phyloP scores from a whole-genome alignment of 352 stramenopile genomes.

The Labyrinthula sp. region DNA sequence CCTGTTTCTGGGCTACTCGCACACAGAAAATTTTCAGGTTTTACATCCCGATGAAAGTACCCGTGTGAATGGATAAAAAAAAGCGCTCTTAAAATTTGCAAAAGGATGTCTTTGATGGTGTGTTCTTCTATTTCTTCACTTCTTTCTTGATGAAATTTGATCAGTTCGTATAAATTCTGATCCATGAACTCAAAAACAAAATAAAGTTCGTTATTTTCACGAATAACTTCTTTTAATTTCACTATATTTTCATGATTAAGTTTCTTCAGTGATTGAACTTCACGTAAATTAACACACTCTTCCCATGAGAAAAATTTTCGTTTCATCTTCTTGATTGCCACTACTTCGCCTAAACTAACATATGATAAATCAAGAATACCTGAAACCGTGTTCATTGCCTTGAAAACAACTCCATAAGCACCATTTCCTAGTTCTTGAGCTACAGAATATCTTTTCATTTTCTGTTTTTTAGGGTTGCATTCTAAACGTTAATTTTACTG shows the following conservation, averaged over 20 bases:
- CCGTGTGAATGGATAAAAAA: conserved; percentile 92
- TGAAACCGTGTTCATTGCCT: conserved; percentile 72
- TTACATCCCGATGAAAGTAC: conserved; percentile 96
- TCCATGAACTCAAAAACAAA: conserved; percentile 98
- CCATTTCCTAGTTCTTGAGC: conserved; percentile 80
- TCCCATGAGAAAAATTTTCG: conserved; percentile 85
- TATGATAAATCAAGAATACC: too few relatives aligned
- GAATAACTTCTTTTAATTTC: conserved; percentile 90
- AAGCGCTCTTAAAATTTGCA: conserved; percentile 86
- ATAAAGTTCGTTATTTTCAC: conserved; percentile 83
- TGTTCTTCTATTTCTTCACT: conserved; percentile 48
- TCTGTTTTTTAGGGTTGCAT: too few relatives aligned
- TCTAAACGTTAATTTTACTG: too few relatives aligned
- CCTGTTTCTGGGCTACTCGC: too few relatives aligned
- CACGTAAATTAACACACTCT: conserved; percentile 81
- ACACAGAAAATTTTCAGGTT: conserved; percentile 88
- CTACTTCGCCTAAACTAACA: conserved; percentile 71
- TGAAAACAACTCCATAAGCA: conserved; percentile 78
- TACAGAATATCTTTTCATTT: conserved; percentile 43
- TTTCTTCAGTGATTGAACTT: conserved; percentile 79
- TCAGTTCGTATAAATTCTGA: conserved; percentile 84
- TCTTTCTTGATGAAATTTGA: conserved; percentile 77
- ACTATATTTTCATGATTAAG: conserved; percentile 91
- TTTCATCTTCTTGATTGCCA: conserved; percentile 90
- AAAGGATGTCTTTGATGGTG: conserved; percentile 86